phyloP scores from a whole-genome alignment of 441 rosid species.

The Corymbia calophylla region DNA sequence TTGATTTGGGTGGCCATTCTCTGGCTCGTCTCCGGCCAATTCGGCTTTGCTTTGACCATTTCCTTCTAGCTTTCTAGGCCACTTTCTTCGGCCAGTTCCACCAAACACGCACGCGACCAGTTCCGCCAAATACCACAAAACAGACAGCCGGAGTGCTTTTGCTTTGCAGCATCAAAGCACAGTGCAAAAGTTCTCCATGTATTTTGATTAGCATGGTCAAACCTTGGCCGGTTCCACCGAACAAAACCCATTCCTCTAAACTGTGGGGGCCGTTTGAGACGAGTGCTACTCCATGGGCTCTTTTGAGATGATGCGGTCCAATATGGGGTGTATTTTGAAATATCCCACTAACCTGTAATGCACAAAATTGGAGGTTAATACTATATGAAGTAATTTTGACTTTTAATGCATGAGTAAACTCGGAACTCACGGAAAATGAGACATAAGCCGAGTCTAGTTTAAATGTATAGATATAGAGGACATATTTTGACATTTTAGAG shows the following conservation, averaged over 20 bases:
- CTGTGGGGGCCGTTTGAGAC: neutral
- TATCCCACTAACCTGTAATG: neutral
- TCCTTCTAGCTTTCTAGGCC: neutral
- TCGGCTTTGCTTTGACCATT: neutral
- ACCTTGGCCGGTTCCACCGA: neutral
- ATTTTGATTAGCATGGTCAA: neutral
- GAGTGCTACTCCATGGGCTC: neutral
- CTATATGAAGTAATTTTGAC: too few species aligned
- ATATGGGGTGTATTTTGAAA: neutral
- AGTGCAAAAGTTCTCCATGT: neutral
- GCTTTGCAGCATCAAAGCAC: neutral
- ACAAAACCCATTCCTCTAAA: neutral
- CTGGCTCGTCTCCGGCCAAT: neutral
- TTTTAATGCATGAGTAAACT: neutral
- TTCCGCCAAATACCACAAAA: neutral
- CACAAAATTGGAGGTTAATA: neutral
- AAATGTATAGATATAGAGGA: neutral
- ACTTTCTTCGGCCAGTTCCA: neutral
- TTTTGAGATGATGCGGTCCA: neutral
- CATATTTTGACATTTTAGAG: neutral
- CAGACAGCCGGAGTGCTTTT: neutral
- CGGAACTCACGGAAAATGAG: fast-evolving
- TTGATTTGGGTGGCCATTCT: neutral
- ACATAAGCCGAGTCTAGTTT: too few species aligned
- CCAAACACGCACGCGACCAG: neutral